Base-by-base conservation (phyloP, 2,329 filamentous ascomycete species). In the Coniochaeta sp. region DNA sequence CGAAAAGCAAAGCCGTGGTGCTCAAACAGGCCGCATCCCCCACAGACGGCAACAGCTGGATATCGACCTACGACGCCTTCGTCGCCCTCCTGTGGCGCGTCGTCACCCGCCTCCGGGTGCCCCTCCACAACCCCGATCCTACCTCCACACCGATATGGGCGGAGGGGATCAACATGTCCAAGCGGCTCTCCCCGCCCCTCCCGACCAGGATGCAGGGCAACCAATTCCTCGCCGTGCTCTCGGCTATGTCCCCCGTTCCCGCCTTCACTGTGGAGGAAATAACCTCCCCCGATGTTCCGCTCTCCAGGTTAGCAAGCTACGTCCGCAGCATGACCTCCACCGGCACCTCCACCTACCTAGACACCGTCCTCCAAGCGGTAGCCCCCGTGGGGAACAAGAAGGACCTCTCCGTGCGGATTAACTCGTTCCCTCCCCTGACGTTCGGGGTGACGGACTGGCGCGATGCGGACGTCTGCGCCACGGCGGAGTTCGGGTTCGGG, bases 41-140 rank as follows among this genome's bases (percentile, higher is more conserved):
- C 0, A 18, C 38, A 12, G 48, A 58, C 0, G 66, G 68, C 16
- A 66, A 63, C 6, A 59, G 60, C 10, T 73, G 71, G 70, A 65
- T 76, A 30, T 75, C 72, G 4, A 75, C 69, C 2, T 75, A 74
- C 54, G 73, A 75, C 48, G 71, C 71, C n/a, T 66, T 69, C 51
- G 62, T 64, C 1, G 71, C 72, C 9, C 67, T 69, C 35, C 62
- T 75, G 6, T 74, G 71, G 70, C 69, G 71, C 2, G 59, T 59
- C 3, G 51, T 73, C 0, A 63, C 68, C 2, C 61, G 64, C 3
- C 58, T 69, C 4, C 65, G 71, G 9, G 64, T 64, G 0, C 60
- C 61, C 0, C 24, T 69, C 1, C 72, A 67, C 55, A 62, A 68
- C 0, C 55, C 63, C 0, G 63, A 67, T 27, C 58, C 63, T 6